A percentile compares a stretch with the other conserved stretches of the same genome.
Evolutionary conservation across 2,329 filamentous ascomycete species (phyloP).

Genomic region (Coniochaeta sp.): DNA sequence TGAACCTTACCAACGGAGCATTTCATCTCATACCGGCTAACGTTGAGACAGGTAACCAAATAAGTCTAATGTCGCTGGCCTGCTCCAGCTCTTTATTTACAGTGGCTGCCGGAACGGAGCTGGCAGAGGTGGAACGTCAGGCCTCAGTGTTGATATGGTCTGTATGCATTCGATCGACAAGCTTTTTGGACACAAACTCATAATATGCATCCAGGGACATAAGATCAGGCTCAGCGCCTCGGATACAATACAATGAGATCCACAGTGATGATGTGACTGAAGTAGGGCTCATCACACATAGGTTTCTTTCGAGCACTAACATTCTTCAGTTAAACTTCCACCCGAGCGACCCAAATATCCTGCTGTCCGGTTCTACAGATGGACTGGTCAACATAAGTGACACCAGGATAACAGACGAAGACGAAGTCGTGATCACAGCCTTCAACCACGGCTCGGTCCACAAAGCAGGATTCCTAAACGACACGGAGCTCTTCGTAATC

Average conservation of each 20-base stretch:
- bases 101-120: constrained; percentile 66
- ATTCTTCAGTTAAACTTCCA: constrained; percentile 50
- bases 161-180: constrained; percentile 8
- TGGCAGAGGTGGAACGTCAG: constrained; percentile 55
- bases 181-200: constrained; percentile 1
- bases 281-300: constrained; percentile 12
- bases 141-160: constrained; percentile 57
- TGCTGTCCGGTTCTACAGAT: constrained; percentile 73
- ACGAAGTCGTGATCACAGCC: constrained; percentile 69
- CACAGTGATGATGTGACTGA: constrained; percentile 63
- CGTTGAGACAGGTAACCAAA: constrained; percentile 4
- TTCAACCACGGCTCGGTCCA: constrained; percentile 74
- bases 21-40: constrained; percentile 10
- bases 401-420: constrained; percentile 61
- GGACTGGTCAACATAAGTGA: constrained; percentile 73
- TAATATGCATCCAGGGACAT: constrained; percentile 43
- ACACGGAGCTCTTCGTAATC: constrained; percentile 60
- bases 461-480: constrained; percentile 62
- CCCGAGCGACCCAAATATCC: constrained; percentile 48
- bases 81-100: constrained; percentile 48
- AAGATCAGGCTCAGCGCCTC: constrained; percentile 36
- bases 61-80: constrained; percentile 54
- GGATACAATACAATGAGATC: constrained; percentile 52
- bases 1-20: not conserved
- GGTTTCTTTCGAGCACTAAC: not conserved